These are phyloP conservation scores for sorghum (Sorghum bicolor) DNA, from an alignment of 176 grass and related monocot genomes.

Conservation along the genomic window DNA sequence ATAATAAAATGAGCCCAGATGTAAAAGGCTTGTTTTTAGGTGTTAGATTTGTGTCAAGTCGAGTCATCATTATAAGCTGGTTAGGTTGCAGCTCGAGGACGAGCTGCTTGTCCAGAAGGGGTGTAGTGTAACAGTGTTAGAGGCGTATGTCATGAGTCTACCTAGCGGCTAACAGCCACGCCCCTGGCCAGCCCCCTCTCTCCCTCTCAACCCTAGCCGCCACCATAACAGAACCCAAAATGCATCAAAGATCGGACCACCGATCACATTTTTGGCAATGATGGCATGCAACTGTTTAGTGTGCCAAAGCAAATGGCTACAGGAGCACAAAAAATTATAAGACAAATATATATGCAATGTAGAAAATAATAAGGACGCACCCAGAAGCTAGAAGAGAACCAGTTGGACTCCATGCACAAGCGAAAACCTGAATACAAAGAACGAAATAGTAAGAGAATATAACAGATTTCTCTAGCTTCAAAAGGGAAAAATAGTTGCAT, in stretches of 20 bases:
- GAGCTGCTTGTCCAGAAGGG: no score
- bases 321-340: not conserved
- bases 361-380: conserved; percentile 38
- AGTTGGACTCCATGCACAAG: conserved; percentile 98
- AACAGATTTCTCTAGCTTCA: conserved; percentile 9
- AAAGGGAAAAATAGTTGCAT: not conserved
- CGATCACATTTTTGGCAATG: not conserved
- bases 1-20: no score
- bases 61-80: no score
- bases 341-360: conserved; percentile 9
- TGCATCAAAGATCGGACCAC: not conserved
- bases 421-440: conserved; percentile 71
- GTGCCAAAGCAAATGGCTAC: not conserved
- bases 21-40: no score
- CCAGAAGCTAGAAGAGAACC: conserved; percentile 98
- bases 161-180: no score
- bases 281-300: conserved; percentile 1
- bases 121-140: no score
- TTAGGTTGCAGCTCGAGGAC: no score
- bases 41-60: no score
- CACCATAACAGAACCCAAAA: not conserved
- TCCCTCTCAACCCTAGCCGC: no score
- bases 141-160: no score
- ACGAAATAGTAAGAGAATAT: conserved; percentile 19
- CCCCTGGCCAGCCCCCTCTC: no score